Base-by-base conservation (phyloP, 352 stramenopile genomes). In the Peronospora destructor region DNA sequence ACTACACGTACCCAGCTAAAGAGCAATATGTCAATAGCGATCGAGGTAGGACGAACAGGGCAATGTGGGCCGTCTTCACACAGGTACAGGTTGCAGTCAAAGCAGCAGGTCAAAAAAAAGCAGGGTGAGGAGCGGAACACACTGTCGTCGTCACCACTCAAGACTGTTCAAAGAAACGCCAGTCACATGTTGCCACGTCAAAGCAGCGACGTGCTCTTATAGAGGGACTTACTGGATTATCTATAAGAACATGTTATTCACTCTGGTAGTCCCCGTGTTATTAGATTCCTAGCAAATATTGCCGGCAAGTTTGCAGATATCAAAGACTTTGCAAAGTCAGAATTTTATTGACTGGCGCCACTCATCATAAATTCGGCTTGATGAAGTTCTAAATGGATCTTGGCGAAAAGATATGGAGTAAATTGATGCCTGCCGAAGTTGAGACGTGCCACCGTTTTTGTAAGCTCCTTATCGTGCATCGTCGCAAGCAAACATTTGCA, bases 131-230 rank as follows among this genome's bases (percentile, higher is more conserved):
- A 30, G 14, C 32, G 13, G 16, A 26, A 35, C 32, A 51, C 32
- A 16, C 16, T 19, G 14, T 9, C 10, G 23, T 28, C 38, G 6
- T 12, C 28, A 32, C 38, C n/a, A 40, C n/a, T 25, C 35, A 40
- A 34, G 37, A 21, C 29, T 17, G 23, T 17, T 35, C n/a, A 56
- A 55, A 61, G 57, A 64, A 64, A 40, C 40, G 44, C 65, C 65
- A 74, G 43, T 71, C 36, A 64, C 26, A 53, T 55, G 54, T 52
- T 45, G 61, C 61, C 66, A 75, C 66, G 66, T 75, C 34, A 41
- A 68, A 40, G 45, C 29, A 43, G 6, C 32, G 7, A 1, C 0
- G 0, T 45, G 55, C 45, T 66, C 60, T 64, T 73, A 48, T 66
- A 73, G 14, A 70, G 60, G 41, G 49, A 73, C 4, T n/a, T 36